Percentiles rank a stretch among this genome's conserved stretches.
Conservation (phyloP, 805 yeast genomes). For the Jamesozyma piceae region DNA sequence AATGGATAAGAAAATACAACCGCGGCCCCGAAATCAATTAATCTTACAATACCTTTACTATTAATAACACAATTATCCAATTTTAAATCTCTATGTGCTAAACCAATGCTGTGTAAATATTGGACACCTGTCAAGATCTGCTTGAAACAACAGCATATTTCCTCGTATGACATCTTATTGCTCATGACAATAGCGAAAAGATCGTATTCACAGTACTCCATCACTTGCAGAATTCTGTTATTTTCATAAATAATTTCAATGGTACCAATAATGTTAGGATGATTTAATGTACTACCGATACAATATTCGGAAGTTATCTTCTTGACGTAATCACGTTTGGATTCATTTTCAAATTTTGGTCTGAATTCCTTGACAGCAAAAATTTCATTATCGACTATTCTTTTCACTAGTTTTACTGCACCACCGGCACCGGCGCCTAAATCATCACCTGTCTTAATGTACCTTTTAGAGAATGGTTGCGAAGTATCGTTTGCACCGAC, state of each 20-base stretch:
- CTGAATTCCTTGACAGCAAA: slow-evolving; percentile 93
- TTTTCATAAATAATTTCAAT: slow-evolving; percentile 85
- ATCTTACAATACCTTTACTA: slow-evolving; percentile 72
- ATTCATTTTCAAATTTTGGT: slow-evolving; percentile 61
- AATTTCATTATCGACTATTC: slow-evolving; percentile 56
- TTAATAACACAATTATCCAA: slow-evolving; percentile 88
- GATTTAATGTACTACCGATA: slow-evolving; percentile 82
- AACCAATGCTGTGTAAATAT: slow-evolving; percentile 75
- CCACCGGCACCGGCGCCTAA: slow-evolving; percentile 97
- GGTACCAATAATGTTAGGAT: slow-evolving; percentile 84
- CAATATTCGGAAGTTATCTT: slow-evolving; percentile 92
- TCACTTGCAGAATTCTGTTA: slow-evolving; percentile 77
- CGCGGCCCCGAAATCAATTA: slow-evolving; percentile 90
- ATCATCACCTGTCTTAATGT: slow-evolving; percentile 73
- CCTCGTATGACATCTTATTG: slow-evolving; percentile 71
- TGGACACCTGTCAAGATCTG: slow-evolving; percentile 74
- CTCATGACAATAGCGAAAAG: slow-evolving; percentile 92
- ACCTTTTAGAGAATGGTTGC: slow-evolving; percentile 60
- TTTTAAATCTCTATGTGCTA: slow-evolving; percentile 87
- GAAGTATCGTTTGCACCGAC: slow-evolving; percentile 33
- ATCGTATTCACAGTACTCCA: slow-evolving; percentile 93
- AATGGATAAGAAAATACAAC: slow-evolving; percentile 88
- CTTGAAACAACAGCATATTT: slow-evolving; percentile 81
- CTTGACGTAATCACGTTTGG: slow-evolving; percentile 77
- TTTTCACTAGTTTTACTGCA: slow-evolving; percentile 62